Base-by-base conservation (phyloP, 305 asterid species). In the Rubia occidens region DNA sequence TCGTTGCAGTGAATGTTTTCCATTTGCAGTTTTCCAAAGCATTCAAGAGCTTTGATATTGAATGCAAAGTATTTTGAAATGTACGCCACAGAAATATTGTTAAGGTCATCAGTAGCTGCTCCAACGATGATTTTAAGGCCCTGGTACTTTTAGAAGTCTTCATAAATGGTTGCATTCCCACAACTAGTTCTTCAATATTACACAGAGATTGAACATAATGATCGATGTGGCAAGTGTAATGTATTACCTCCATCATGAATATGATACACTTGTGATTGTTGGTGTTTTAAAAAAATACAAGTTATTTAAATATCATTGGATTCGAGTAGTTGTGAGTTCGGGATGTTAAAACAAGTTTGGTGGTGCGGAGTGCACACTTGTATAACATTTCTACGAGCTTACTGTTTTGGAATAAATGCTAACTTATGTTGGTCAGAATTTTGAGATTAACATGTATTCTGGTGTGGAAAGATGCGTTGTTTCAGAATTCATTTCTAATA, bases 161-260 rank as follows among this genome's bases (percentile, higher is more conserved):
- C 65, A 71, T 2, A 35, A 29, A 18, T 71, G 69, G 70, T 13
- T 71, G 60, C 64, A 71, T 15, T 55, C 69, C 15, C 3, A 8
- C 8, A 7, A 51, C 18, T 20, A 1, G 13, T 35, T 49, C 63
- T 53, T 71, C 24, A 26, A 39, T 40, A 15, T 63, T 0, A 3
- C 40, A 32, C 69, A 71, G 14, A 49, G 75, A 51, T 63, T 71
- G 44, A 43, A 49, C 56, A 63, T 63, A 9, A 71, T 71, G 75
- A 26, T 37, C 13, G 69, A 71, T 37, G 75, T 63, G 5, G 75
- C 75, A 32, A 26, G 6, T 17, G 75, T 70, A 6, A 40, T 71
- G 64, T 43, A 71, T 2, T 71, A 71, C 40, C 75, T 71, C 7
- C 75, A 71, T 53, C 54, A 63, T n/a, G 75, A 59, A 14, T 21